Base-by-base conservation (phyloP, 2,329 filamentous ascomycete species). In the Penicillium sp. region DNA sequence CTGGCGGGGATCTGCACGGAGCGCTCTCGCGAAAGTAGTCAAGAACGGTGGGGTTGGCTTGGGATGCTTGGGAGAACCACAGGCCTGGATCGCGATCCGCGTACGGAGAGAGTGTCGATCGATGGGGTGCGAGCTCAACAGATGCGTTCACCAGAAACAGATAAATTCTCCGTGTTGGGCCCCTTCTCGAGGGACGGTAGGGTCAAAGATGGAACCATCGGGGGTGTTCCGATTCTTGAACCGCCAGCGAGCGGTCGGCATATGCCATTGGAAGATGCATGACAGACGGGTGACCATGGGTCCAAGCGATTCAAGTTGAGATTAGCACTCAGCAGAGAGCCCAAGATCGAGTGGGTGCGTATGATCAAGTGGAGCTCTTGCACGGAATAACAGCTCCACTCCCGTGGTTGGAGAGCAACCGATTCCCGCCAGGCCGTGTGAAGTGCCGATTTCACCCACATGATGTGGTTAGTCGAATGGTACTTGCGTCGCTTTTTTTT, bases 41-140 rank as follows among this genome's bases (percentile, higher is more conserved):
- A 65, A 68, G 64, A 65, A 68, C 64, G 61, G 62, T 64, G 61
- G 64, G 55, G 61, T 55, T 22, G 38, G 37, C n/a, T 57, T 45
- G 25, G n/a, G 14, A 52, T 22, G 25, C 11, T 37, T 60, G 28
- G 55, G 46, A 40, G 64, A 68, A 63, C 65, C 62, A 66, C 28
- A 57, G 54, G 46, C 42, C 43, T 46, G 48, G 57, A 63, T 65
- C 63, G 46, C 37, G 58, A 64, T 67, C 53, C 10, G 30, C 28
- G 19, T 26, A 52, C 42, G 37, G 35, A 28, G 25, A 33, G 22
- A 45, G 35, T 55, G 58, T 55, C 56, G 64, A 67, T 68, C 66
- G 22, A 54, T 46, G 46, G 46, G 51, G 13, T 38, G 55, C 22
- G 30, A 14, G 26, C n/a, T 46, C 30, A 35, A 10, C 14, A 16